Percentiles rank a stretch among this genome's conserved stretches.
phyloP scores from a whole-genome alignment of 768 basidiomycete species.

The Mycena chlorophos region DNA sequence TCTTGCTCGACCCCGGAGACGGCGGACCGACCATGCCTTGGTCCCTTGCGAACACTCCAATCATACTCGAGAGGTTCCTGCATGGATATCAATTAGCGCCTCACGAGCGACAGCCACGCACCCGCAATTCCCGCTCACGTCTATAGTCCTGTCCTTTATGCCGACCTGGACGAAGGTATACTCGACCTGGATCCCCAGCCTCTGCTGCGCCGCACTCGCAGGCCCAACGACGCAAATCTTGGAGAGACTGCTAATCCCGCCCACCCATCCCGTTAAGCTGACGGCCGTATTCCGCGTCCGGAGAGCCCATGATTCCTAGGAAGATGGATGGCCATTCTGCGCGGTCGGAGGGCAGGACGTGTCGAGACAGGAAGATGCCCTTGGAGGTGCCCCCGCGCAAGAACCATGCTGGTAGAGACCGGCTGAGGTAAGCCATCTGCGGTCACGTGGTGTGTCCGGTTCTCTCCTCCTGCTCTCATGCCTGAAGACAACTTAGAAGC shows the following conservation, averaged over 20 bases:
- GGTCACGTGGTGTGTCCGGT: too few relatives aligned
- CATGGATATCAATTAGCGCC: too few relatives aligned
- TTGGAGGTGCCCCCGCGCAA: constrained; percentile 78
- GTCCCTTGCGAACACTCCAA: constrained; percentile 73
- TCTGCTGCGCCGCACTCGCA: constrained; percentile 43
- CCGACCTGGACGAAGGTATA: constrained; percentile 73
- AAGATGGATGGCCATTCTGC: constrained; percentile 62
- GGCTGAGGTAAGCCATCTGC: constrained; percentile 1
- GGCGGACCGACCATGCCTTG: constrained; percentile 49
- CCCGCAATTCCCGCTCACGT: constrained; percentile 43
- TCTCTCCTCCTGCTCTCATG: too few relatives aligned
- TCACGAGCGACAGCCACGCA: too few relatives aligned
- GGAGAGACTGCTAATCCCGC: constrained; percentile 71
- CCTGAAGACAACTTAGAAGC: neutral
- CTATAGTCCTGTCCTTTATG: constrained; percentile 58
- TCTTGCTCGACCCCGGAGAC: constrained; percentile 21
- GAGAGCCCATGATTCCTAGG: constrained; percentile 79
- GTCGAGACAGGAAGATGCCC: constrained; percentile 64
- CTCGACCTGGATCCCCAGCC: constrained; percentile 55
- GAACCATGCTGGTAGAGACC: constrained; percentile 47
- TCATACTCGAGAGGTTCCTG: constrained; percentile 71
- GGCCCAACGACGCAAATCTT: constrained; percentile 69
- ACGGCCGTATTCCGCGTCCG: constrained; percentile 63
- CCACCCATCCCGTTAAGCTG: constrained; percentile 84
- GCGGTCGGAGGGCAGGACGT: constrained; percentile 50